Base-by-base conservation (phyloP, 2,329 filamentous ascomycete genomes). In the Aspergillus flavus region DNA sequence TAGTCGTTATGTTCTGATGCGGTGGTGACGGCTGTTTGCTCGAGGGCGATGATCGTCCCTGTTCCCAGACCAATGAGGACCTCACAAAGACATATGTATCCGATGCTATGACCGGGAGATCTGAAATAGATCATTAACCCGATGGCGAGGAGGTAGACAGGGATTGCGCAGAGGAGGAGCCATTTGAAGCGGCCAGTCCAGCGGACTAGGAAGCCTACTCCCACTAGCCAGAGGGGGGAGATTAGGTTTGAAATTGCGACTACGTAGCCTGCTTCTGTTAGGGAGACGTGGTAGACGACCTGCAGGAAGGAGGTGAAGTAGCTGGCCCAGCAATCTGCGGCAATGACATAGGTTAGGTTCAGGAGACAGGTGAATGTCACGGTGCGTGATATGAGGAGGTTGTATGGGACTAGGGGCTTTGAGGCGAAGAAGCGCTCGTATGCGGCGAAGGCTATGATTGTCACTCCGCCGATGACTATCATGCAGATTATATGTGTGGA, bases 171-270 rank as follows among this genome's bases (percentile, higher is more conserved):
- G 67, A 76, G 80, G 4, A 81, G 78, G 7, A 83, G 65, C 63
- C 75, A 81, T 73, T 85, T 86, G 77, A 84, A 84, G 32, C 77
- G 80, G 10, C 81, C 81, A 1, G 79, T 83, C 28, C 67, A 70
- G 43, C 80, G 80, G 64, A 87, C 83, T 28, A 80, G 62, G 21
- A 84, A 71, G 4, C 84, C 85, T 4, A 85, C 76, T 71, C 83
- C 81, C 59, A 88, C 78, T 6, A 84, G 82, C 71, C 83, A 81
- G 7, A 89, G 74, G 62, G 85, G 86, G 21, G 83, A 83, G n/a
- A 79, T 81, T 65, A 84, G 84, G 73, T 85, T 68, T 58, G 76
- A 87, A 64, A 78, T 78, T 64, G 82, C 80, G 82, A 82, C 84
- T 19, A 78, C 69, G 59, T 78, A 78, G 7, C 75, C 75, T 2